Evolutionary conservation across 1,284 basidiomycete species (phyloP), one percentile per base, ranked within the genome.

Genomic region (Psilocybe mexicana): DNA sequence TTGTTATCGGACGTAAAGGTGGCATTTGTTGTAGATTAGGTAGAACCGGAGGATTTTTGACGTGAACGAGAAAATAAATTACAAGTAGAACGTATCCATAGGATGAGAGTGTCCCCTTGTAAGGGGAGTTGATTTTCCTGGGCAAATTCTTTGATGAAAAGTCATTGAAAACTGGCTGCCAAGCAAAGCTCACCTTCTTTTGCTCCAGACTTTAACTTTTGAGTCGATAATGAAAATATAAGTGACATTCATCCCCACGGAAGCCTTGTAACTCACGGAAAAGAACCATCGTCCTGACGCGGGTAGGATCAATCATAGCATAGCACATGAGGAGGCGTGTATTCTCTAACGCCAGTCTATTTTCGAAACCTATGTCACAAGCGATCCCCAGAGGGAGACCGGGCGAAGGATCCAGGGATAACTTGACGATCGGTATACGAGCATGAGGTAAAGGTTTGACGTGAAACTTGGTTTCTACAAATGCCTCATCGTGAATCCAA

Each of bases 341-440:
- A 73, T 99, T 99, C 76, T 99, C 96, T 59, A 99, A 81, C 18
- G 96, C 96, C 47, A 99, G 80, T 66, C 95, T 85, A 76, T 98
- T 98, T 79, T 98, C 96, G 65, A 99, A 98, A 28, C 96, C 96
- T 66, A 99, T 99, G 75, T 99, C 96, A 73, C 96, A 98, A 18
- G 95, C 90, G 66, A 99, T 92, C 68, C 93, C 93, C 49, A 89
- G 87, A 2, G 94, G 95, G 6, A 97, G 79, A 2, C 93, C 94
- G 12, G 88, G 87, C 0, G 94, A 96, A 14, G 96, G 92, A 66
- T 95, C 88, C 53, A 98, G 84, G 43, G 90, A 94, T 58, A 99
- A 84, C 78, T 99, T 99, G 72, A 99, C 94, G 73, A 99, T 99
- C 25, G 96, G 96, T 79, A 99, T 98, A 66, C 96, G 89, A 14